A percentile compares a stretch with the other conserved stretches of the same genome.
Conservation (phyloP, 129 eudicot species). For the Glebionis coronaria region DNA sequence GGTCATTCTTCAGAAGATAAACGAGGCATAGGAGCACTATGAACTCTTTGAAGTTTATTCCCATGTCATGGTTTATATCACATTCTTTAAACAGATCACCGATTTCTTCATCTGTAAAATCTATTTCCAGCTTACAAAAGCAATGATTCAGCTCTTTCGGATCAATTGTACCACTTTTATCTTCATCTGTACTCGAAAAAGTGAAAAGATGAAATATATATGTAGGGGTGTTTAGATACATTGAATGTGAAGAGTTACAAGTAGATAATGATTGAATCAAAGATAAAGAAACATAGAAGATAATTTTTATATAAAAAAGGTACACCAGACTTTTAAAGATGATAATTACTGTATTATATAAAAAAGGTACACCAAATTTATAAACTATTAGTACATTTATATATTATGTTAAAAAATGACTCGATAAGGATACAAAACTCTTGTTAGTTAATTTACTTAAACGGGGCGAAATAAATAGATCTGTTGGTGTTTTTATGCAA, state of each 20-base stretch:
- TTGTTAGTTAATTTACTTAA: too few relatives aligned
- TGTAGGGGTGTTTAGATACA: too few relatives aligned
- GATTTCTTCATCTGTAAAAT: slow-evolving; percentile 64
- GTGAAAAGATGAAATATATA: not conserved
- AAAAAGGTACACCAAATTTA: too few relatives aligned
- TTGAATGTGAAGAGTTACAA: not conserved
- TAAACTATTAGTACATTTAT: too few relatives aligned
- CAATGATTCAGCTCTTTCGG: slow-evolving; percentile 73
- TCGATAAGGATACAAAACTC: too few relatives aligned
- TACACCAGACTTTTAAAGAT: too few relatives aligned
- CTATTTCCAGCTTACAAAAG: slow-evolving; percentile 61
- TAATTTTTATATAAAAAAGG: too few relatives aligned
- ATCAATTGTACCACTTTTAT: slow-evolving; percentile 76
- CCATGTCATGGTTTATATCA: slow-evolving; percentile 69
- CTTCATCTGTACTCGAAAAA: slow-evolving; percentile 52
- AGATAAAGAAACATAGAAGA: not conserved
- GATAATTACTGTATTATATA: too few relatives aligned
- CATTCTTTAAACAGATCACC: slow-evolving; percentile 66
- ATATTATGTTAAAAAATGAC: too few relatives aligned
- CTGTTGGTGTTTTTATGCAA: too few relatives aligned
- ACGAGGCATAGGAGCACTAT: slow-evolving; percentile 84
- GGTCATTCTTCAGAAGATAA: slow-evolving; percentile 68
- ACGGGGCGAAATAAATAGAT: too few relatives aligned
- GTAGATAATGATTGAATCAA: not conserved
- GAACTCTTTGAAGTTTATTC: slow-evolving; percentile 74